Evolutionary conservation across 2,329 filamentous ascomycete genomes (phyloP), one percentile per base, ranked within the genome.

Genomic region (Beauveria rudraprayagi): DNA sequence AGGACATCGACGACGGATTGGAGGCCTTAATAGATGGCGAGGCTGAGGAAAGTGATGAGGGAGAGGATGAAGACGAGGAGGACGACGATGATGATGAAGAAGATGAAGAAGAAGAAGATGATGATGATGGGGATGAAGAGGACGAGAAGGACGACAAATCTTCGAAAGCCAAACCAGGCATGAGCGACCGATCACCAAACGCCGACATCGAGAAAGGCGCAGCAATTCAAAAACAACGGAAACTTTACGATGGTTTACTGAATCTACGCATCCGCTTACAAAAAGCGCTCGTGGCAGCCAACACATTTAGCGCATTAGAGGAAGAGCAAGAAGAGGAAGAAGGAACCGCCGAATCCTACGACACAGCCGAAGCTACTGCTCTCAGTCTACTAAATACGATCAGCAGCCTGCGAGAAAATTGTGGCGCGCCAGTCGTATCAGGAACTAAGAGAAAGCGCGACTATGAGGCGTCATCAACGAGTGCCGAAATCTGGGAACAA

Each of bases 211-310:
- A 87, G 47, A 97, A 97, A 74, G 94, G 94, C 14, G 77, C 83
- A 60, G 93, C 93, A 0, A 90, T 99, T 43, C 93, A 92, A 68
- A 80, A 86, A 61, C 94, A 99, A 75, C 86, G 92, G 56, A 88
- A 87, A 64, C 85, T 88, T 0, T 99, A 96, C 69, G 93, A 97
- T 67, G 85, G 90, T 0, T 83, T 97, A 1, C 82, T 99, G 37
- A 96, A 96, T 75, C 83, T 92, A 16, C 87, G 94, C 22, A 97
- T 99, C 70, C 90, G 93, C 63, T 77, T 99, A 19, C 95, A 99
- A 73, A 97, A 97, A 73, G 91, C 90, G 1, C 76, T 99, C 16
- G 83, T 94, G 17, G 87, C 90, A 0, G 84, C 88, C 28, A 97
- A 97, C 72, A 88, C 91, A 1, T 79, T 95, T 46, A 73, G 81